phyloP scores from a whole-genome alignment of 192 early-diverging fungal genomes.

The Umbelopsis sp. region DNA sequence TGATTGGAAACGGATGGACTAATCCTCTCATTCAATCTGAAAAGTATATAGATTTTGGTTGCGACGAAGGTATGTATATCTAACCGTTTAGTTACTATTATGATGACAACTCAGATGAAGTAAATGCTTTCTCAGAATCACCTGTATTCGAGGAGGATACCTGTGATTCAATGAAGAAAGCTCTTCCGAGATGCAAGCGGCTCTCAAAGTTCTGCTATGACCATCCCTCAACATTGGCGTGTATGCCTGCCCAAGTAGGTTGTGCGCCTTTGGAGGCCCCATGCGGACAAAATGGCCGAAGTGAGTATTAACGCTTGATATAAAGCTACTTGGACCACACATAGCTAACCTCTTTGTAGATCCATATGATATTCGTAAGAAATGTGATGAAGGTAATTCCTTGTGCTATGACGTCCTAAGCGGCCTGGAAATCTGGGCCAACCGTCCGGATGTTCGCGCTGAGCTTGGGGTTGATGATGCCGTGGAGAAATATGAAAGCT shows the following conservation, averaged over 20 bases:
- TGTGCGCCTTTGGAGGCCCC: slow-evolving; percentile 56
- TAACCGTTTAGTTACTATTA: not conserved
- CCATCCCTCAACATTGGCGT: slow-evolving; percentile 71
- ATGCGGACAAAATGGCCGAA: not conserved
- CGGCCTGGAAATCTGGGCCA: slow-evolving; percentile 80
- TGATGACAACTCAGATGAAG: not conserved
- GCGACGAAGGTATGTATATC: slow-evolving; percentile 40
- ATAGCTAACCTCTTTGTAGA: slow-evolving; percentile 46
- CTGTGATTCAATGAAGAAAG: slow-evolving; percentile 73
- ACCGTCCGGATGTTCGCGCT: slow-evolving; percentile 71
- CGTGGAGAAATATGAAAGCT: slow-evolving; percentile 67
- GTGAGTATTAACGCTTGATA: not conserved
- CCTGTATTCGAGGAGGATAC: slow-evolving; percentile 74
- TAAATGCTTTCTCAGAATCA: slow-evolving; percentile 50
- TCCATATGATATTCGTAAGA: slow-evolving; percentile 91
- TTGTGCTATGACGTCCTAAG: slow-evolving; percentile 88
- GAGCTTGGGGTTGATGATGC: slow-evolving; percentile 76
- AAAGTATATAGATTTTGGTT: slow-evolving; percentile 81
- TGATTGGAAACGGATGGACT: slow-evolving; percentile 92
- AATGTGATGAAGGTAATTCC: slow-evolving; percentile 72
- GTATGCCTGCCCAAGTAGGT: slow-evolving; percentile 82
- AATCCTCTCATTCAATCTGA: slow-evolving; percentile 90
- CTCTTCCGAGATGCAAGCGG: slow-evolving; percentile 72
- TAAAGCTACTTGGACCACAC: not conserved
- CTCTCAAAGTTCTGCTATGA: slow-evolving; percentile 87